phyloP scores from a whole-genome alignment of 2,329 filamentous ascomycete genomes.

The Aureobasidium sp. region DNA sequence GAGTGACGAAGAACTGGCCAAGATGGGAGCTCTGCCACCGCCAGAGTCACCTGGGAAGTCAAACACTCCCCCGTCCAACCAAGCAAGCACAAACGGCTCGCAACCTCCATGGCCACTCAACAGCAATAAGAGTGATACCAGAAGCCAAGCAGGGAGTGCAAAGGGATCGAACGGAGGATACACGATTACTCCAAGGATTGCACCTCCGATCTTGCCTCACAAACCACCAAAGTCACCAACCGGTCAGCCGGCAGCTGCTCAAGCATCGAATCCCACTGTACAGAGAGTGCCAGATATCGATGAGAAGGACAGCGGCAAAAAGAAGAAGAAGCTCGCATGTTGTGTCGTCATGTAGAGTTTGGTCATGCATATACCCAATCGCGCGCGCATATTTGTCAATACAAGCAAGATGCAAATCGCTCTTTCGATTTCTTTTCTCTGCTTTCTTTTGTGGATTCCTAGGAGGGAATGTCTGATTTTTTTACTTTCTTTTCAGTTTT shows the following conservation, averaged over 20 bases:
- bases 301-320: constrained; percentile 47
- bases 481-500: not conserved
- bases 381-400: not conserved
- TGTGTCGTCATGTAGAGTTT: constrained; percentile 65
- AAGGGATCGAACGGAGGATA: constrained; percentile 39
- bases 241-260: not conserved
- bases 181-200: constrained; percentile 42
- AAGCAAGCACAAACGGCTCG: not conserved
- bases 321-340: constrained; percentile 59
- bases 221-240: constrained; percentile 20
- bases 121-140: constrained; percentile 24
- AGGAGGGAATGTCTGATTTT: not conserved
- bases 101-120: constrained; percentile 22
- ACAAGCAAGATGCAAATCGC: not conserved
- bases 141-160: constrained; percentile 24
- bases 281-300: constrained; percentile 49
- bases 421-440: not conserved
- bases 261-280: constrained; percentile 32
- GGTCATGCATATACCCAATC: constrained; percentile 4
- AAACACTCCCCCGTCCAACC: not conserved
- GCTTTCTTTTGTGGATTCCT: constrained; percentile 3
- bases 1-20: constrained; percentile 54
- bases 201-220: constrained; percentile 33
- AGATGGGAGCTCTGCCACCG: constrained; percentile 30
- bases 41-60: constrained; percentile 5